Conservation (phyloP, 176 grass and related monocot genomes). For the Miscanthus lutarioriparius region DNA sequence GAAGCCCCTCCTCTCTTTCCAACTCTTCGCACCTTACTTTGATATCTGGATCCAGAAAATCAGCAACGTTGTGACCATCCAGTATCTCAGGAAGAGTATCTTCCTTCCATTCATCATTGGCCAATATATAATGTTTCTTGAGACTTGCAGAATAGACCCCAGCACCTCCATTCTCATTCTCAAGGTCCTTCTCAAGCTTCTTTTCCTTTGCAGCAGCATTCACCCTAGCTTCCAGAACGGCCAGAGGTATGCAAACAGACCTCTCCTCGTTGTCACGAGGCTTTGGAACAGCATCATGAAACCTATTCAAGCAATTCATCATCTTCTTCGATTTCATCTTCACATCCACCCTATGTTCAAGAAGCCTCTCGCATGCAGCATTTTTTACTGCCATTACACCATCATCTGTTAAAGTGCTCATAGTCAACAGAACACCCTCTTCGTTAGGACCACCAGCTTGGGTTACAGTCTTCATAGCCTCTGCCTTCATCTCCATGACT, state of each 20-base stretch:
- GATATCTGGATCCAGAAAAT: constrained; percentile 82
- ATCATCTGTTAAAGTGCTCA: constrained; percentile 80
- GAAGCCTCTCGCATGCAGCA: constrained; percentile 60
- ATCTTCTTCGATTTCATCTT: constrained; percentile 70
- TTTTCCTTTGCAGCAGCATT: constrained; percentile 49
- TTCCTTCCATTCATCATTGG: constrained; percentile 71
- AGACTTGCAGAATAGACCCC: constrained; percentile 77
- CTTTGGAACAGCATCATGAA: constrained; percentile 79
- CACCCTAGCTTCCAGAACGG: constrained; percentile 39
- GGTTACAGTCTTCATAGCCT: constrained; percentile 54
- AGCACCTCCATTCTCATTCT: constrained; percentile 78
- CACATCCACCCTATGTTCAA: constrained; percentile 54
- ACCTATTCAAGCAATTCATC: constrained; percentile 56
- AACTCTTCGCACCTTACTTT: constrained; percentile 64
- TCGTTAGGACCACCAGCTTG: constrained; percentile 53
- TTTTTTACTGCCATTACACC: constrained; percentile 69
- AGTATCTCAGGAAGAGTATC: constrained; percentile 60
- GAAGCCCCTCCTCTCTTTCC: constrained; percentile 71
- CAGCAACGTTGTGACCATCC: constrained; percentile 69
- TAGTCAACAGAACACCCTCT: constrained; percentile 63
- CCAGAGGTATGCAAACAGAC: constrained; percentile 37
- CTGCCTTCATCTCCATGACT: constrained; percentile 58
- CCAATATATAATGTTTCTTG: constrained; percentile 70
- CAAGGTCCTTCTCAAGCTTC: constrained; percentile 61
- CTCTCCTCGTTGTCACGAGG: constrained; percentile 72